Conservation (phyloP, 169 alveolate species). For the Eimeria tenella region DNA sequence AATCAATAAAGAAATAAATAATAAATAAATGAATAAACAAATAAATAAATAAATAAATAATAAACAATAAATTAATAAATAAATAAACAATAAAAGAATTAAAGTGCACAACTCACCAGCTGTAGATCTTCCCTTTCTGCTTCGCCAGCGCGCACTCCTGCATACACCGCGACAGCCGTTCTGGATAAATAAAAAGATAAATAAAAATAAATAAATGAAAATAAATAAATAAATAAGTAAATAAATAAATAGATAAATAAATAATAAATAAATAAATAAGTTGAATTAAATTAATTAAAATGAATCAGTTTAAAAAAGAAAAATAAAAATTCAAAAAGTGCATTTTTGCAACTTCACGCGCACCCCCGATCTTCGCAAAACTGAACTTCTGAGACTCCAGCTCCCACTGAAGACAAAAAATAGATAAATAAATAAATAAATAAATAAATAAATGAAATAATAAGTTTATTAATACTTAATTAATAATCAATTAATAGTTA, state of each 20-base stretch:
- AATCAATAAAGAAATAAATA: no score
- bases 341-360: no score
- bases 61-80: not conserved
- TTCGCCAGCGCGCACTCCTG: conserved; percentile 12
- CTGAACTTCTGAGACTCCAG: not conserved
- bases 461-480: no score
- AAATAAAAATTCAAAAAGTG: no score
- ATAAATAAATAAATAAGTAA: not conserved
- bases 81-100: no score
- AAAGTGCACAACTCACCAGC: conserved; percentile 36
- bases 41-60: not conserved
- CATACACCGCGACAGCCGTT: not conserved
- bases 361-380: conserved; percentile 18
- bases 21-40: not conserved
- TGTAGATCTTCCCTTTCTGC: not conserved
- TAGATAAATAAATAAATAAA: not conserved
- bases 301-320: no score
- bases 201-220: not conserved
- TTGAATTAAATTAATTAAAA: no score
- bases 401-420: not conserved
- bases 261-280: not conserved
- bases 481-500: no score
- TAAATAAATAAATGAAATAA: not conserved
- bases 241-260: not conserved
- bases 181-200: not conserved